A percentile compares a stretch with the other conserved stretches of the same genome.
Evolutionary conservation across 2,329 filamentous ascomycete species (phyloP).

Genomic region (Zymoseptoria brevis): DNA sequence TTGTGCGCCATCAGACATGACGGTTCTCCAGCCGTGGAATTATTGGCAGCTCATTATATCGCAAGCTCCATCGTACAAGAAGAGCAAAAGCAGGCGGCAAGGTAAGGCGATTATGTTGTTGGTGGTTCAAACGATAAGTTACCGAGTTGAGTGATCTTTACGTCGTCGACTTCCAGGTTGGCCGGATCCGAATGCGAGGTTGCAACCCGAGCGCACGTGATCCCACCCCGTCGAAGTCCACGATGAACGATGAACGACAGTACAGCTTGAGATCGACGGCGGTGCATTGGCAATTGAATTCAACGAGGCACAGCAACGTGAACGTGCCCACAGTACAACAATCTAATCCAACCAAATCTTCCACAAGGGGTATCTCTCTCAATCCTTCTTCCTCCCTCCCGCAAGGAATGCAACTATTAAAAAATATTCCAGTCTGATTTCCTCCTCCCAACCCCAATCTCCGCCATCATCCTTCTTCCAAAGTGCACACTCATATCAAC

Average conservation of each 20-base stretch:
- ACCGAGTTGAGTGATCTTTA: too few species aligned
- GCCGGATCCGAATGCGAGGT: background rate
- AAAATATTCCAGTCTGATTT: slow-evolving; percentile 15
- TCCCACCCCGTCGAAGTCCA: too few species aligned
- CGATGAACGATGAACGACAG: too few species aligned
- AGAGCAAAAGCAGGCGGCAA: background rate
- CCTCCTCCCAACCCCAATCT: slow-evolving; percentile 3
- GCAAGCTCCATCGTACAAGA: background rate
- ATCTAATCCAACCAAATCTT: background rate
- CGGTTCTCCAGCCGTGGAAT: slow-evolving; percentile 17
- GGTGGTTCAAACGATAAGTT: too few species aligned
- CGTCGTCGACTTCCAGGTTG: background rate
- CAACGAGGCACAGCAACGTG: background rate
- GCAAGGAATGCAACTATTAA: background rate
- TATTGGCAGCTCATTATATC: background rate
- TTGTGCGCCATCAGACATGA: slow-evolving; percentile 46
- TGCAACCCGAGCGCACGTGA: background rate
- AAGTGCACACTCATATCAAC: background rate
- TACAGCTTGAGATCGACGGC: too few species aligned
- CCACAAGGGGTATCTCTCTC: background rate
- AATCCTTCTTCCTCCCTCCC: background rate
- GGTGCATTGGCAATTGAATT: background rate
- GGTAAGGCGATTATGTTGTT: background rate
- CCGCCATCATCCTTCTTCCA: background rate
- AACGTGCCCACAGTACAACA: background rate